Base-by-base conservation (phyloP, 2,329 filamentous ascomycete genomes). In the Orbilia oligospora region DNA sequence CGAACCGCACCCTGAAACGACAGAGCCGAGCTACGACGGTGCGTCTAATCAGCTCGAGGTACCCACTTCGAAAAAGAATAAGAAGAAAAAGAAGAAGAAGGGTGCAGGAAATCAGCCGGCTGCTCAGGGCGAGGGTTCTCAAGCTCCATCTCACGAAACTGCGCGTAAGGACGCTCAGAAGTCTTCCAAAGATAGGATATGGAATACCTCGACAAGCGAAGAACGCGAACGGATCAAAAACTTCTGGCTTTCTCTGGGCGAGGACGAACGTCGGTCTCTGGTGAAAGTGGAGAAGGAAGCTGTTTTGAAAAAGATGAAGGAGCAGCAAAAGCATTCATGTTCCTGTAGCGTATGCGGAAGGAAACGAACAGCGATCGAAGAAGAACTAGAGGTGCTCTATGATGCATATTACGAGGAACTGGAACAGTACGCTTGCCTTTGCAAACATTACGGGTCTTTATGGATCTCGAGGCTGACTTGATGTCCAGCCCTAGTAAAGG, bases 201-300 rank as follows among this genome's bases (percentile, higher is more conserved):
- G 96, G 96, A 97, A 97, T 83, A 97, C 94, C 1, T 96, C 93
- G 75, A 96, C 93, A 9, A 90, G 93, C 81, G 94, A 98, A 85
- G 96, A 99, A 86, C 92, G 96, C 41, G 94, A 97, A 86, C 92
- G 96, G 66, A 99, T 99, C 84, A 97, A 97, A 85, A 93, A 97
- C 82, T 99, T 98, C 85, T 99, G 96, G 96, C 89, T 99, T 67
- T 94, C 94, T 16, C 86, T 99, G 51, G 93, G 93, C 81, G 96
- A 99, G 84, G 93, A 97, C 44, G 94, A 98, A 84, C 92, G 96
- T 82, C 96, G 97, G 84, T 96, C 93, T 16, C 87, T 99, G 56
- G 94, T 99, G 83, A 97, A 97, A 85, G 95, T 99, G 33, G 96
- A 99, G 85, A 99, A 99, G 86, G 95, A 99, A 85, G 95, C 96